phyloP scores from a whole-genome alignment of 768 basidiomycete species.

The Amanita exitialis region DNA sequence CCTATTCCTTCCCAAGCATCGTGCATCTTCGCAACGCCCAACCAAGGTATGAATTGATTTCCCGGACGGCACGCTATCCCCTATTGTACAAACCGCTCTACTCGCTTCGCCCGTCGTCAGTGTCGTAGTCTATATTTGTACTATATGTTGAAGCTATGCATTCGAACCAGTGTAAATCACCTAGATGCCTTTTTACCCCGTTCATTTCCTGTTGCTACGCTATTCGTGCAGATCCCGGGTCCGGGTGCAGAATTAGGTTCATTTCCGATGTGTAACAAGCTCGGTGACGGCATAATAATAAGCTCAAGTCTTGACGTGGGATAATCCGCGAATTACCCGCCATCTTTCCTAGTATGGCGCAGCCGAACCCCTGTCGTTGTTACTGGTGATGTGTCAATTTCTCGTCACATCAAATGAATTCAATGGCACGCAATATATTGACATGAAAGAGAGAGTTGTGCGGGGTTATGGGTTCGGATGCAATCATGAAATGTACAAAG shows the following conservation, averaged over 20 bases:
- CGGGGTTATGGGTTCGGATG: background rate
- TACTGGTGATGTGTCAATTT: background rate
- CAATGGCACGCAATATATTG: background rate
- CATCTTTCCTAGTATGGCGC: background rate
- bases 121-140: background rate
- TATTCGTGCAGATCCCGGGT: background rate
- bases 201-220: background rate
- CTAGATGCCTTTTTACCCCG: background rate
- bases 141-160: background rate
- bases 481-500: slow-evolving; percentile 1
- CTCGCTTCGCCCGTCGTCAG: background rate
- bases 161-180: background rate
- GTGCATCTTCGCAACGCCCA: slow-evolving; percentile 46
- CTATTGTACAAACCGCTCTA: background rate
- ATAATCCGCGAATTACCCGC: background rate
- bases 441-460: background rate
- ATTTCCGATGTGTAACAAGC: background rate
- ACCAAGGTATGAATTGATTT: slow-evolving; percentile 6
- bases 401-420: background rate
- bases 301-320: background rate
- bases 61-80: background rate
- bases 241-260: background rate
- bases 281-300: background rate
- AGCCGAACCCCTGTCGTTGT: background rate
- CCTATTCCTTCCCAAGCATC: slow-evolving; percentile 70